Percentiles rank a stretch among this genome's conserved stretches.
Conservation (phyloP, 1,284 basidiomycete genomes). For the Puccinia coronata region DNA sequence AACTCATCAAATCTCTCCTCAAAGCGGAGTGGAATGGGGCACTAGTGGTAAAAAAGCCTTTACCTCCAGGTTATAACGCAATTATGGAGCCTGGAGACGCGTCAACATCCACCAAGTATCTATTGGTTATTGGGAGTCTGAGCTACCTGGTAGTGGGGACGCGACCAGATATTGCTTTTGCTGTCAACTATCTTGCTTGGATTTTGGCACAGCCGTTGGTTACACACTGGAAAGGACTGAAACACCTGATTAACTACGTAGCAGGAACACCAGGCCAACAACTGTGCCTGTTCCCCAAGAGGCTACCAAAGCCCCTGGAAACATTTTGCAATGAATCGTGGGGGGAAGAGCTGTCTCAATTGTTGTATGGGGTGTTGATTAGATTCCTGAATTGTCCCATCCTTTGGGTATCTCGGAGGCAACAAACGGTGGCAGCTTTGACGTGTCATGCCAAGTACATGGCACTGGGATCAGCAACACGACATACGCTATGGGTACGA, state of each 20-base stretch:
- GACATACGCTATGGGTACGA: not conserved
- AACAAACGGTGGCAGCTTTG: not conserved
- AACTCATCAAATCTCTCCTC: not conserved
- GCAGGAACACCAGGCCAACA: not conserved
- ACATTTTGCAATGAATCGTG: not conserved
- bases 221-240: not conserved
- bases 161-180: not conserved
- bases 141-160: not conserved
- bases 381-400: not conserved
- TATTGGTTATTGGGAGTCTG: not conserved
- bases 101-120: not conserved
- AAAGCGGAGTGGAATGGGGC: not conserved
- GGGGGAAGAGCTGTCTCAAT: too few relatives aligned
- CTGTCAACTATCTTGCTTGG: not conserved
- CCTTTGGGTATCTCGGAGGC: not conserved
- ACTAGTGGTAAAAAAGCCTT: not conserved
- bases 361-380: not conserved
- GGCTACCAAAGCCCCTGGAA: too few relatives aligned
- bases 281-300: not conserved
- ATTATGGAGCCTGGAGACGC: not conserved
- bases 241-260: not conserved
- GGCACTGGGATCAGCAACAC: not conserved
- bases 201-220: not conserved
- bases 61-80: not conserved
- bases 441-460: slow-evolving; percentile 18